Percentiles rank a stretch among this genome's conserved stretches.
These are phyloP conservation scores for Geotrichum australiense DNA, from an alignment of 1,139 yeast genomes.

Conservation along the genomic window DNA sequence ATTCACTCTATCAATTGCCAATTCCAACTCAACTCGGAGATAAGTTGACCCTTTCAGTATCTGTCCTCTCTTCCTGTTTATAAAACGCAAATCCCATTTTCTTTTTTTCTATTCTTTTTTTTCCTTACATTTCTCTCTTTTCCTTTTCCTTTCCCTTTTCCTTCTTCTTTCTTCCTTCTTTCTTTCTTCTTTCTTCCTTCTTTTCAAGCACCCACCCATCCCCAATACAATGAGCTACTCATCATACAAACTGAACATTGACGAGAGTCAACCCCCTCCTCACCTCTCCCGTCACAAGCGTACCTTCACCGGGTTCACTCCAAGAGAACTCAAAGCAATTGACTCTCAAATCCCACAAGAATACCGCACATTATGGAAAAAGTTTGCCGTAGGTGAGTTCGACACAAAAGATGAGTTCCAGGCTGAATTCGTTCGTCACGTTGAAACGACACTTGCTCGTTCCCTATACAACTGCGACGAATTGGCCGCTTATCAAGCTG, in stretches of 20 bases:
- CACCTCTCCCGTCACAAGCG: constrained; percentile 37
- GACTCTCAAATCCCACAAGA: constrained; percentile 76
- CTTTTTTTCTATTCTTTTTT: too few relatives aligned
- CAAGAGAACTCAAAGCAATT: constrained; percentile 76
- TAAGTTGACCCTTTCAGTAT: too few relatives aligned
- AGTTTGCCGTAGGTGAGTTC: constrained; percentile 50
- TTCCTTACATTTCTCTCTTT: too few relatives aligned
- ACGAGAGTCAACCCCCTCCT: constrained; percentile 12
- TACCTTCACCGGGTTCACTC: constrained; percentile 84
- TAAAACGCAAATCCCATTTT: too few relatives aligned
- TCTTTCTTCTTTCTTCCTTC: neutral
- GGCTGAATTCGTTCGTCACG: constrained; percentile 68
- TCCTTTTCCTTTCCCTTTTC: constrained; percentile 1
- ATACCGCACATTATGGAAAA: constrained; percentile 71
- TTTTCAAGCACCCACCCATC: neutral
- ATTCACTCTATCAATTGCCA: too few relatives aligned
- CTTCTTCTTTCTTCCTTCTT: neutral
- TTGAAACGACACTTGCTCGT: constrained; percentile 83
- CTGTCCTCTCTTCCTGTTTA: too few relatives aligned
- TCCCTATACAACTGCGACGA: constrained; percentile 88
- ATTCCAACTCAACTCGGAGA: too few relatives aligned
- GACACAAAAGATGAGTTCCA: constrained; percentile 56
- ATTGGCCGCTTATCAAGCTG: constrained; percentile 88
- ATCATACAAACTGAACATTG: constrained; percentile 4
- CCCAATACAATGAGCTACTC: constrained; percentile 10